Conservation (phyloP, 2,329 filamentous ascomycete species). For the Penicillium corylophilum region DNA sequence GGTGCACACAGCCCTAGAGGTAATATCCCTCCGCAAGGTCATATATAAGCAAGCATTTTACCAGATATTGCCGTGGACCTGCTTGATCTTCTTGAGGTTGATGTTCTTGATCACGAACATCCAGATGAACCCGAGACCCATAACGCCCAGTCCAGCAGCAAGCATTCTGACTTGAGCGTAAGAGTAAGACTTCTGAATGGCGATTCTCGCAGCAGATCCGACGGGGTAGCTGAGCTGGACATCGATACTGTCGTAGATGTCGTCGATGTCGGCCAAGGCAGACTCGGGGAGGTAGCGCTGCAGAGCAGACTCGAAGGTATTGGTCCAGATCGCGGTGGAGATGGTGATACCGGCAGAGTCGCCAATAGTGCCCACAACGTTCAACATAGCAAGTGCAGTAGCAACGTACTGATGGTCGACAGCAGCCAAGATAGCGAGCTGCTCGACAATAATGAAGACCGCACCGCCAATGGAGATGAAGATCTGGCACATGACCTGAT, state of each 20-base stretch:
- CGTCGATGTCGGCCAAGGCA: conserved; percentile 8
- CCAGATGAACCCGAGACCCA: conserved; percentile 45
- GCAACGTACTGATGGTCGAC: conserved; percentile 59
- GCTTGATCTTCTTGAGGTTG: conserved; percentile 50
- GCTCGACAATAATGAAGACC: conserved; percentile 53
- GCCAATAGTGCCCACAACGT: conserved; percentile 57
- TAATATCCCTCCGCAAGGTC: background rate
- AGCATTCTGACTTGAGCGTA: conserved; percentile 55
- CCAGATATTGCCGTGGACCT: conserved; percentile 55
- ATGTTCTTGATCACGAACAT: conserved; percentile 53
- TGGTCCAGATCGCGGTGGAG: conserved; percentile 61
- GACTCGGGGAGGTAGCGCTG: background rate
- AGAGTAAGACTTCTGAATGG: conserved; percentile 61
- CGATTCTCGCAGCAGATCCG: conserved; percentile 52
- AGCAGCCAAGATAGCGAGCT: conserved; percentile 57
- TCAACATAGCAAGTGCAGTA: conserved; percentile 55
- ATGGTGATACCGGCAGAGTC: conserved; percentile 56
- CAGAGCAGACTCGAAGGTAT: conserved; percentile 53
- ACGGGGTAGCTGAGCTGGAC: conserved; percentile 25
- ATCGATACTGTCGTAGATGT: conserved; percentile 18
- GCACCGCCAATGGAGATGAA: conserved; percentile 58
- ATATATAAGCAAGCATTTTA: conserved; percentile 27
- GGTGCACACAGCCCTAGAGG: background rate
- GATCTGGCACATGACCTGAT: conserved; percentile 59
- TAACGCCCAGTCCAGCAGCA: conserved; percentile 49